phyloP scores from a whole-genome alignment of 2,329 filamentous ascomycete genomes.

The Aspergillus calidoustus region DNA sequence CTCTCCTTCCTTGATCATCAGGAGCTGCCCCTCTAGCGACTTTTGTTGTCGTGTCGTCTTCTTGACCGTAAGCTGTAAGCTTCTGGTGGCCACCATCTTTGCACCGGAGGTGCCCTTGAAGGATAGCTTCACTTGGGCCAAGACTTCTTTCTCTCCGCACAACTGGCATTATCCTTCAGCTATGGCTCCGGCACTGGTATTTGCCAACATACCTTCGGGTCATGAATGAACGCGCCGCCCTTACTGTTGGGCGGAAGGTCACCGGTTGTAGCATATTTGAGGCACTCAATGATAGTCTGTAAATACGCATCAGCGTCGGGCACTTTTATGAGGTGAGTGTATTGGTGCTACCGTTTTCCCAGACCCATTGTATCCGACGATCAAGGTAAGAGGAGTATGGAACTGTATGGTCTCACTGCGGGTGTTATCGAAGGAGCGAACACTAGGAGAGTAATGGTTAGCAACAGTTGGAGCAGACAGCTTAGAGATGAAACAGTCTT shows the following conservation, averaged over 20 bases:
- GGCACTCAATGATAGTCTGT: constrained; percentile 92
- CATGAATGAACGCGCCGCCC: constrained; percentile 92
- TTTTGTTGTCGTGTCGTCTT: constrained; percentile 77
- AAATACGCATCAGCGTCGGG: constrained; percentile 14
- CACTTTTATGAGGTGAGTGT: neutral
- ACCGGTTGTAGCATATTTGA: constrained; percentile 97
- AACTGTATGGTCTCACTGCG: constrained; percentile 82
- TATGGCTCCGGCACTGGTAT: neutral
- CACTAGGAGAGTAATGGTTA: constrained; percentile 45
- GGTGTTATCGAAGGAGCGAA: constrained; percentile 83
- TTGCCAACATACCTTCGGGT: constrained; percentile 72
- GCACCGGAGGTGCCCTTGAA: constrained; percentile 80
- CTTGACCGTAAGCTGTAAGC: constrained; percentile 83
- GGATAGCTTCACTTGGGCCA: constrained; percentile 87
- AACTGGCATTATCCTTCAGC: constrained; percentile 55
- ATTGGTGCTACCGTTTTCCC: constrained; percentile 77
- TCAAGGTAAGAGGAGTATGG: constrained; percentile 87
- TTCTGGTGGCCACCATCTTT: constrained; percentile 82
- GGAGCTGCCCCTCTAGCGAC: constrained; percentile 79
- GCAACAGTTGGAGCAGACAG: constrained; percentile 1
- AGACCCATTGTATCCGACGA: constrained; percentile 96
- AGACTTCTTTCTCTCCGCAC: constrained; percentile 81
- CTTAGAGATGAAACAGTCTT: constrained; percentile 19
- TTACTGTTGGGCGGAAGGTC: constrained; percentile 88
- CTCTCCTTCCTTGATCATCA: constrained; percentile 79